These are phyloP conservation scores for Chloranthus sessilifolius DNA, from an alignment of 164 flowering plant genomes.

Conservation along the genomic window DNA sequence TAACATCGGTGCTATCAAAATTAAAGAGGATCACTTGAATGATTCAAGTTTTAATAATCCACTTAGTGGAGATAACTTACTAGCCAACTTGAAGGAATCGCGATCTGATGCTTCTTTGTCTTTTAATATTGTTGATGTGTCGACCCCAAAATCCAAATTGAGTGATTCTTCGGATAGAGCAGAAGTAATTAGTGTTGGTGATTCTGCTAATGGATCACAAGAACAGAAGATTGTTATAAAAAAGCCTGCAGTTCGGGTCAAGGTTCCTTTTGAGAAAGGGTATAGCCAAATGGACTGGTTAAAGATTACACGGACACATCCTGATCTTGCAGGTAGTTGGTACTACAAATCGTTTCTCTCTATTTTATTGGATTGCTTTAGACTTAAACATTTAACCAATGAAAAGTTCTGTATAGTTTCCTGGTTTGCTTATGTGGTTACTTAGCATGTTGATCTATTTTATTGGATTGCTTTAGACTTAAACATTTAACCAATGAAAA, in stretches of 20 bases:
- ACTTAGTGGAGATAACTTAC: constrained; percentile 17
- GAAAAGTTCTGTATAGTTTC: not conserved
- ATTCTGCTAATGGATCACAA: constrained; percentile 18
- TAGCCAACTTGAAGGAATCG: constrained; percentile 27
- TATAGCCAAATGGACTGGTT: constrained; percentile 98
- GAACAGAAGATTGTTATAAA: constrained; percentile 20
- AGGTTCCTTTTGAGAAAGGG: constrained; percentile 96
- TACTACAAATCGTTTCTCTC: too few relatives aligned
- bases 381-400: not conserved
- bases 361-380: not conserved
- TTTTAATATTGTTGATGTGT: constrained; percentile 43
- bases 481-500: not conserved
- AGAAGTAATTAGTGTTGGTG: constrained; percentile 18
- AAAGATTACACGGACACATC: constrained; percentile 80
- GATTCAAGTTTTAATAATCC: constrained; percentile 9
- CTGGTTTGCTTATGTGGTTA: too few relatives aligned
- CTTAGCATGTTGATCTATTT: too few relatives aligned
- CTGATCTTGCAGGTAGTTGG: constrained; percentile 88
- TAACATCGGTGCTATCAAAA: constrained; percentile 25
- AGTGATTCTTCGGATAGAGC: constrained; percentile 18
- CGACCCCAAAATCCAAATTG: constrained; percentile 21
- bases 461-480: not conserved
- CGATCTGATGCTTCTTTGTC: constrained; percentile 56
- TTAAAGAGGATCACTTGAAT: constrained; percentile 30
- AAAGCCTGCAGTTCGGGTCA: constrained; percentile 51